These are phyloP conservation scores for Aleurites moluccanus DNA, from an alignment of 441 rosid species.

Conservation along the genomic window DNA sequence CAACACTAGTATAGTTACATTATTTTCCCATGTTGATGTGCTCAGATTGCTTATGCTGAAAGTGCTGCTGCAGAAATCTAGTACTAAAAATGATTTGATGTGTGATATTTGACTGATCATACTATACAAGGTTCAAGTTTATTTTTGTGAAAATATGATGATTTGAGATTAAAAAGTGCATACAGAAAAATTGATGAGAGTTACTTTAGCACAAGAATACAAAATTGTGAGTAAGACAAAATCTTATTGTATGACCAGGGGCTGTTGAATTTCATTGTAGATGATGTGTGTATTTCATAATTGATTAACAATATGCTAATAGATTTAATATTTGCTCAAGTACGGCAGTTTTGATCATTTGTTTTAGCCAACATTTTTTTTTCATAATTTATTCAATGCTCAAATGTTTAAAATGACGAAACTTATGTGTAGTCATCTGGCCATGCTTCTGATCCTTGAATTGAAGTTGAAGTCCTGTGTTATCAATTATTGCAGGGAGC, in stretches of 20 bases:
- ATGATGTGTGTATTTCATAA: background rate
- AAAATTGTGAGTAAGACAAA: background rate
- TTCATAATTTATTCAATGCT: background rate
- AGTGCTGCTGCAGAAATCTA: background rate
- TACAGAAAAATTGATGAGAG: background rate
- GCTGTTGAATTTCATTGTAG: background rate
- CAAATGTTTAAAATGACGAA: background rate
- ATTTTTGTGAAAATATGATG: no score
- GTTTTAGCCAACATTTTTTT: background rate
- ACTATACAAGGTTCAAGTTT: background rate
- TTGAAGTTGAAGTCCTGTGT: background rate
- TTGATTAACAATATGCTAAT: background rate
- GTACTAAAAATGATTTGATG: background rate
- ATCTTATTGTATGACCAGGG: background rate
- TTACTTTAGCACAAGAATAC: background rate
- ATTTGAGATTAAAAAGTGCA: background rate
- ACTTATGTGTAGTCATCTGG: background rate
- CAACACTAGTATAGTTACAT: no score
- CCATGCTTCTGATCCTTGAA: constrained; percentile 13
- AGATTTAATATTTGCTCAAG: constrained; percentile 5
- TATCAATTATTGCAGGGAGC: constrained; percentile 70
- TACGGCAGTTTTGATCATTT: background rate
- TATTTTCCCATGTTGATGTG: background rate
- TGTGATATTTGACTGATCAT: no score
- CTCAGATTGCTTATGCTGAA: background rate